phyloP scores from a whole-genome alignment of 805 yeast genomes.

The Cephaloascus albidus region DNA sequence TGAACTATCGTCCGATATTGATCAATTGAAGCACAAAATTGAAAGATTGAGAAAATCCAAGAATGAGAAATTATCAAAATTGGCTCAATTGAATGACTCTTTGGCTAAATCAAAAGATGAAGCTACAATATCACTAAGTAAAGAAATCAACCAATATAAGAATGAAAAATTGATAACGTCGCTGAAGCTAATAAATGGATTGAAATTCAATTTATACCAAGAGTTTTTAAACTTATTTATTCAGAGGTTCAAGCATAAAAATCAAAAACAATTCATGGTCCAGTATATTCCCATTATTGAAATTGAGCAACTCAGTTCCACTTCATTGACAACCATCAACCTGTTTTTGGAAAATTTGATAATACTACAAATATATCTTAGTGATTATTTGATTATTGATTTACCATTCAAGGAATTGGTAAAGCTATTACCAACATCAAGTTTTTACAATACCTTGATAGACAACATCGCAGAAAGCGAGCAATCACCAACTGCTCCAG shows the following conservation, averaged over 20 bases:
- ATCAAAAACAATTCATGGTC: neutral
- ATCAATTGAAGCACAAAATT: neutral
- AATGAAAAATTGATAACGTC: neutral
- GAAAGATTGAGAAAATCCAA: neutral
- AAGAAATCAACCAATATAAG: neutral
- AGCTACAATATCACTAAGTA: neutral
- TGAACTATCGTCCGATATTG: neutral
- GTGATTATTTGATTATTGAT: constrained; percentile 2
- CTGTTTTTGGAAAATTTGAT: constrained; percentile 19
- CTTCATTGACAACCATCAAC: constrained; percentile 7
- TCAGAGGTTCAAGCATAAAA: neutral
- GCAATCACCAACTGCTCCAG: neutral
- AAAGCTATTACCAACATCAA: constrained; percentile 12
- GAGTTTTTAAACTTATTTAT: neutral
- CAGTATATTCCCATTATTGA: neutral
- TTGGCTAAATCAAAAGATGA: neutral
- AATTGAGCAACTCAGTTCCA: neutral
- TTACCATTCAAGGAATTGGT: constrained; percentile 16
- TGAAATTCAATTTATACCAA: neutral
- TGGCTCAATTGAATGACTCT: neutral
- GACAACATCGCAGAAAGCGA: neutral
- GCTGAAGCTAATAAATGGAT: neutral
- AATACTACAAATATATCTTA: constrained; percentile 11
- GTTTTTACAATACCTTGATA: constrained; percentile 10
- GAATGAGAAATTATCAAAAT: neutral